Evolutionary conservation across 164 flowering plant species (phyloP).

Genomic region (Umbellularia californica): DNA sequence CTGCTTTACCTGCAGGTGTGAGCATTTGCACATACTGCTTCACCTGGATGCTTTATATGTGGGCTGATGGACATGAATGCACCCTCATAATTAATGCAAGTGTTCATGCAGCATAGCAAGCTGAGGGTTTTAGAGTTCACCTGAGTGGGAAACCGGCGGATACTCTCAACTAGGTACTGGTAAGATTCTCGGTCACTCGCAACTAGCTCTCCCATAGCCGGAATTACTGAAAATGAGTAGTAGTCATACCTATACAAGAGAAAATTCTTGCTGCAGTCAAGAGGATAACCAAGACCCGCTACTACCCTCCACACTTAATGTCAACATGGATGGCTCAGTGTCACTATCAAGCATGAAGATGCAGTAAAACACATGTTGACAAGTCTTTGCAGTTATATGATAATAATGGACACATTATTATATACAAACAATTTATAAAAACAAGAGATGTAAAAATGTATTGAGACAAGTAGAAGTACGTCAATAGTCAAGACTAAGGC

Average conservation of each 20-base stretch:
- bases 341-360: not conserved
- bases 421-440: no score
- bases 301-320: not conserved
- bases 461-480: no score
- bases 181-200: conserved; percentile 90
- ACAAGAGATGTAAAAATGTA: no score
- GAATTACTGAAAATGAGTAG: conserved; percentile 88
- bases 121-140: conserved; percentile 25
- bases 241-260: conserved; percentile 65
- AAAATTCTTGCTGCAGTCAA: not conserved
- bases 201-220: conserved; percentile 79
- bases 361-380: not conserved
- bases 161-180: conserved; percentile 91
- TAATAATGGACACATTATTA: not conserved
- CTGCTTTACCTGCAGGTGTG: not conserved
- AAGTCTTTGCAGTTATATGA: not conserved
- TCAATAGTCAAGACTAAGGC: no score
- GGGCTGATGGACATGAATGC: not conserved
- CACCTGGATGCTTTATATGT: not conserved
- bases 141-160: conserved; percentile 88
- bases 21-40: not conserved
- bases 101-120: not conserved
- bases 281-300: not conserved
- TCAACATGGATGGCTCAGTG: not conserved
- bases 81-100: not conserved